Base-by-base conservation (phyloP, 2,329 filamentous ascomycete species). In the Aureobasidium subglaciale region DNA sequence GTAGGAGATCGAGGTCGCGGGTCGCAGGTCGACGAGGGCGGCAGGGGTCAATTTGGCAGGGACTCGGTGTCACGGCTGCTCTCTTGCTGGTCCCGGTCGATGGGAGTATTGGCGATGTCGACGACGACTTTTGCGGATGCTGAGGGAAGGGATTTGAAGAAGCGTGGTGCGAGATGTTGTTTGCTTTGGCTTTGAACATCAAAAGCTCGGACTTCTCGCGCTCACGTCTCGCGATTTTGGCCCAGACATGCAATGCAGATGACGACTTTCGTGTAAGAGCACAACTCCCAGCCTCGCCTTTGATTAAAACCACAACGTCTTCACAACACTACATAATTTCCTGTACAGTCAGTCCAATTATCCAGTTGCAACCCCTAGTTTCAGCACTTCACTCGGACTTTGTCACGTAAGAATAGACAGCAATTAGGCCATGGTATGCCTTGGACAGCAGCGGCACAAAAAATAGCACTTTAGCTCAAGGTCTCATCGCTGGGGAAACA, bases 181-280 rank as follows among this genome's bases (percentile, higher is more conserved):
- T 50, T 50, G 46, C 32, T 50, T 50, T 50, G 46, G 46, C 46
- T 50, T 50, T 50, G 46, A 38, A 50, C 46, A 50, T 50, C 46
- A 50, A 50, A 50, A 38, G 46, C 46, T 38, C 34, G 46, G 43
- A 35, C 43, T 27, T 24, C 29, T 50, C 46, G 46, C 46, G 46
- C 46, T 50, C 46, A 50, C 46, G 46, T 38, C 46, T 50, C 46
- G 32, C 46, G 46, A 50, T 27, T 37, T 34, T 46, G 42, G 27
- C 29, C 42, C 42, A 46, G 27, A 34, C 42, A 34, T 46, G 27
- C 42, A 34, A 46, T 38, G 34, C 46, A 38, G 22, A 50, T 37
- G 29, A 50, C 46, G 32, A 34, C 22, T 27, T 15, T 20, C 32
- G 22, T 37, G 46, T 48, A 34, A 48, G 43, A 48, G 30, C 43